Evolutionary conservation across 2,329 filamentous ascomycete species (phyloP).

Genomic region (Colletotrichum sp.): DNA sequence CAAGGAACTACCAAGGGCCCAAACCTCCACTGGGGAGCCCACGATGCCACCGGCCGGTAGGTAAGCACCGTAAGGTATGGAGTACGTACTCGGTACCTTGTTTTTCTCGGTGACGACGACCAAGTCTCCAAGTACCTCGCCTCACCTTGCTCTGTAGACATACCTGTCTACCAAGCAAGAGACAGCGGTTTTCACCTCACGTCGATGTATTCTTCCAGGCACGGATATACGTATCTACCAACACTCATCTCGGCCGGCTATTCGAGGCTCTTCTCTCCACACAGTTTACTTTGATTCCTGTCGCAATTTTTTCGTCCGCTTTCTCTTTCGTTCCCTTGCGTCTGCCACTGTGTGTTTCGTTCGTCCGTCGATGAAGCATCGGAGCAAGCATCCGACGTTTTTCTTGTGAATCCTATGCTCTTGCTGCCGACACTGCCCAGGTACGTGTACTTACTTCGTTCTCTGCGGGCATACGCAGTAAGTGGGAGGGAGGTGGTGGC

Average conservation of each 20-base stretch:
- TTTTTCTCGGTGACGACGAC: background rate
- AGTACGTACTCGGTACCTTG: background rate
- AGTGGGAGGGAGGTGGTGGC: background rate
- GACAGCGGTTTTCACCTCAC: background rate
- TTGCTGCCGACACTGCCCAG: background rate
- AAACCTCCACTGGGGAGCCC: conserved; percentile 4
- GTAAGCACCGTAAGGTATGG: background rate
- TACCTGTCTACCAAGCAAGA: background rate
- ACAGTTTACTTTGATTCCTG: conserved; percentile 1
- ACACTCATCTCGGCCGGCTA: conserved; percentile 8
- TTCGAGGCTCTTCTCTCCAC: conserved; percentile 20
- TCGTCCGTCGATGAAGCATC: background rate
- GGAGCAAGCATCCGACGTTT: conserved; percentile 6
- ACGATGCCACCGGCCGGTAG: background rate
- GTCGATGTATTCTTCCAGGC: background rate
- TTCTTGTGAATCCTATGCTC: background rate
- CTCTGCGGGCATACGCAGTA: background rate
- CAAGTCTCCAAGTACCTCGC: background rate
- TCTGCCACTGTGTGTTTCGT: background rate
- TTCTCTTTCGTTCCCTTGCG: background rate
- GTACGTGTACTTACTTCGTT: background rate
- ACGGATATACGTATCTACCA: background rate
- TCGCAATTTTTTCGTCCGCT: background rate
- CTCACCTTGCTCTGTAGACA: background rate
- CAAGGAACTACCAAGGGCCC: conserved; percentile 14